Evolutionary conservation across 345 rosid genomes (phyloP), one percentile per base, ranked within the genome.

Genomic region (Pistacia vera): DNA sequence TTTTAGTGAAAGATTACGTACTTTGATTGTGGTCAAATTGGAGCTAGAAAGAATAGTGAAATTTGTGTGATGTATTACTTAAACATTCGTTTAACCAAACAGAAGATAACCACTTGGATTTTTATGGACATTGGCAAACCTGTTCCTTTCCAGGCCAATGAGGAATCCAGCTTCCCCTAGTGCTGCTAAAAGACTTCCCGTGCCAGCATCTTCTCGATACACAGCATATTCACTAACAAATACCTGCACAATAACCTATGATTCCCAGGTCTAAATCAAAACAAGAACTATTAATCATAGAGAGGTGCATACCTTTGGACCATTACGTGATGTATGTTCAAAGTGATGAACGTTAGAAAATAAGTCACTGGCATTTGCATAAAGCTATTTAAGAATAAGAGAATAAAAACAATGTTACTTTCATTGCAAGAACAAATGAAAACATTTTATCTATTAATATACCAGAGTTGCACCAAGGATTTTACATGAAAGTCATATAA

Each of bases 151-250:
- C 46, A 22, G 84, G 56, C 99, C 98, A 67, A 96, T 86, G 73
- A 93, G 95, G 82, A 93, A 93, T 4, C 83, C 98, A 67, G 97
- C 98, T 83, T 93, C 99, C 70, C 89, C 99, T 71, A 96, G 93
- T 64, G 88, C 92, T 7, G 99, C 99, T 61, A 91, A 88, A 70
- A 93, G 92, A 81, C 91, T 96, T 81, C 98, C 98, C 16, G 81
- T 86, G 71, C 98, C 99, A 41, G 97, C 98, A 81, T 96, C 99
- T 71, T 86, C 83, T 66, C 93, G 93, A 8, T 87, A 88, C 73
- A 96, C 99, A 41, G 97, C 99, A 85, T 96, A 96, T 80, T 96
- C 97, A 64, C 99, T 96, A 41, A 92, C 95, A 81, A 96, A 96
- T 66, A 94, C 99, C 99, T 96, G 84, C 52, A 81, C 79, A 79